Conservation (phyloP, 2,329 filamentous ascomycete species). For the Elsinoe perseae region DNA sequence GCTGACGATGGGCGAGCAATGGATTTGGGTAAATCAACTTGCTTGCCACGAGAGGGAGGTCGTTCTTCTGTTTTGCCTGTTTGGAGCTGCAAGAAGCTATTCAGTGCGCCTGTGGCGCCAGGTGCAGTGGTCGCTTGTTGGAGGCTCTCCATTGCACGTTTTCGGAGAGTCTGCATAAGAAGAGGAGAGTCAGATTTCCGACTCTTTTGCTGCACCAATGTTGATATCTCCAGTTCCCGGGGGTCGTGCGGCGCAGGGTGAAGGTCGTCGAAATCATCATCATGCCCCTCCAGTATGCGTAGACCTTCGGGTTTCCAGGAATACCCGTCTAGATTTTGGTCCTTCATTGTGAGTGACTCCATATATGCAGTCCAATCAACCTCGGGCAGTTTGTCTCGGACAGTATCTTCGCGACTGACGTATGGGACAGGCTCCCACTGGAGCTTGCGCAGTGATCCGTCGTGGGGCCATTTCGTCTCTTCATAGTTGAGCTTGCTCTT, state of each 20-base stretch:
- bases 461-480: neutral
- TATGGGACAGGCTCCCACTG: constrained; percentile 13
- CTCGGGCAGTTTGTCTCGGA: constrained; percentile 36
- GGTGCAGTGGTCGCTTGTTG: neutral
- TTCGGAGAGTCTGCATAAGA: constrained; percentile 19
- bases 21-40: neutral
- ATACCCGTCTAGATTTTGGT: constrained; percentile 34
- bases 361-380: constrained; percentile 33
- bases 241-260: constrained; percentile 15
- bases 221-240: constrained; percentile 1
- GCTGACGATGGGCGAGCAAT: neutral
- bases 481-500: neutral
- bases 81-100: constrained; percentile 11
- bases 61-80: neutral
- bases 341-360: constrained; percentile 26
- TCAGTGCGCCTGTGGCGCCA: neutral
- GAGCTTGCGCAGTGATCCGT: neutral
- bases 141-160: neutral
- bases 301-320: constrained; percentile 44
- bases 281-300: constrained; percentile 35
- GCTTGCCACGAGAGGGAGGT: neutral
- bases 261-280: constrained; percentile 34
- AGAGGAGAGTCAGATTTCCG: constrained; percentile 23
- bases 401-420: neutral
- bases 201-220: constrained; percentile 17